phyloP scores from a whole-genome alignment of 2,329 filamentous ascomycete genomes.

The Fusarium concolor region DNA sequence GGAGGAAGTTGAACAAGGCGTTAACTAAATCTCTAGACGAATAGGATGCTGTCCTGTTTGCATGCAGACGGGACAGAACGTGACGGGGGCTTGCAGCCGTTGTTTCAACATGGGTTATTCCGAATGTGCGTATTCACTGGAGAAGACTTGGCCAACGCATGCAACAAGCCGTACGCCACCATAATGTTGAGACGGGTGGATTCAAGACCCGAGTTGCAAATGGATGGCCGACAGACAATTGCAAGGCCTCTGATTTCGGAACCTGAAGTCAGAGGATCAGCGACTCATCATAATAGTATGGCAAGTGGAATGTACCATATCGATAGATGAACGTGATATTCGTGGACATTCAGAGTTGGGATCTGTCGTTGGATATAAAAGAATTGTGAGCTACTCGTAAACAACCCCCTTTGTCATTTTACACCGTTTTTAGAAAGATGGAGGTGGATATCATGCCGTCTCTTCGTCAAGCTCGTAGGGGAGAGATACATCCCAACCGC shows the following conservation, averaged over 20 bases:
- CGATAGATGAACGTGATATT: not conserved
- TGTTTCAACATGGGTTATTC: conserved; percentile 39
- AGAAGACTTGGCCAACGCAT: conserved; percentile 19
- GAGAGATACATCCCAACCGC: conserved; percentile 50
- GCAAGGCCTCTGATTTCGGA: not conserved
- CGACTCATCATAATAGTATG: not conserved
- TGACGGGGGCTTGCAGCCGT: conserved; percentile 26
- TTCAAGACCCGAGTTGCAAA: conserved; percentile 24
- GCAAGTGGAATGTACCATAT: not conserved
- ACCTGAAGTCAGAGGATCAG: not conserved
- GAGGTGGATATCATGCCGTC: conserved; percentile 56
- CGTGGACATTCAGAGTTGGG: conserved; percentile 31
- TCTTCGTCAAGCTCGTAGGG: conserved; percentile 55
- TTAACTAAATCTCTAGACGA: conserved; percentile 10
- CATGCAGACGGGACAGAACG: conserved; percentile 20
- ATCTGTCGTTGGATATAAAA: conserved; percentile 27
- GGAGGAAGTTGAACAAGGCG: conserved; percentile 8
- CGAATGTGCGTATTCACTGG: conserved; percentile 32
- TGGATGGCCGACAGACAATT: not conserved
- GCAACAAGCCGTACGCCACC: conserved; percentile 42
- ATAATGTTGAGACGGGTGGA: conserved; percentile 12
- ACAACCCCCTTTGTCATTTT: conserved; percentile 28
- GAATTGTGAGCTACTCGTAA: conserved; percentile 43
- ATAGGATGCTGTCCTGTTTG: conserved; percentile 9
- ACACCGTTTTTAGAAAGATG: conserved; percentile 40